Evolutionary conservation across 306 rosid genomes (phyloP).

Genomic region (Castanospermum australe): DNA sequence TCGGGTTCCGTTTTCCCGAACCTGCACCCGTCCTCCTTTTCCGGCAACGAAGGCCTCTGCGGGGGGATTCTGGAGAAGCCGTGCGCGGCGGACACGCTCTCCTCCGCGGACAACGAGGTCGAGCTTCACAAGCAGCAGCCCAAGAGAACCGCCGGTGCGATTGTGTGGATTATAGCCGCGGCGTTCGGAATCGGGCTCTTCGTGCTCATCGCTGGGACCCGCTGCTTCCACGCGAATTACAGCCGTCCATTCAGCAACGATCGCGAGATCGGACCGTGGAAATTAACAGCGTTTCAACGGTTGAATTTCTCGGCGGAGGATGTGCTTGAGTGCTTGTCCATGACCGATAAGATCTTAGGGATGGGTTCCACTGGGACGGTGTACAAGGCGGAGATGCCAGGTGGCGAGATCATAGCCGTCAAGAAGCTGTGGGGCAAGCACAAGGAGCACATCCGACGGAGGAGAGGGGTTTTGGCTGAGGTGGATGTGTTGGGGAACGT

Average conservation of each 20-base stretch:
- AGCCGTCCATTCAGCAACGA: slow-evolving; percentile 42
- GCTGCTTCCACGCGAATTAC: slow-evolving; percentile 79
- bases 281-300: slow-evolving; percentile 83
- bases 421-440: slow-evolving; percentile 86
- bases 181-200: slow-evolving; percentile 89
- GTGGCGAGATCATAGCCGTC: slow-evolving; percentile 91
- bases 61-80: slow-evolving; percentile 62
- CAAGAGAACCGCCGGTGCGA: slow-evolving; percentile 71
- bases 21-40: slow-evolving; percentile 74
- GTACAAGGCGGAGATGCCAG: slow-evolving; percentile 84
- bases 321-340: slow-evolving; percentile 70
- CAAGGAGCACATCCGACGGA: slow-evolving; percentile 65
- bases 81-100: slow-evolving; percentile 44
- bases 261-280: slow-evolving; percentile 77
- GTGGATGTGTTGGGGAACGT: slow-evolving; percentile 94
- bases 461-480: slow-evolving; percentile 89
- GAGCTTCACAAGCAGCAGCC: slow-evolving; percentile 49
- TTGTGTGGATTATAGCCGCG: slow-evolving; percentile 86
- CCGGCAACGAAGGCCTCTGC: slow-evolving; percentile 80
- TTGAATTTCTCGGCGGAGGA: slow-evolving; percentile 89
- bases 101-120: slow-evolving; percentile 34
- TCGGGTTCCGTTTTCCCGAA: slow-evolving; percentile 56
- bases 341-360: slow-evolving; percentile 73
- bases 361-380: slow-evolving; percentile 95
- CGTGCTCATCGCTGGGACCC: slow-evolving; percentile 76